Base-by-base conservation (phyloP, 257 asterid species). In the Schizonepeta tenuifolia region DNA sequence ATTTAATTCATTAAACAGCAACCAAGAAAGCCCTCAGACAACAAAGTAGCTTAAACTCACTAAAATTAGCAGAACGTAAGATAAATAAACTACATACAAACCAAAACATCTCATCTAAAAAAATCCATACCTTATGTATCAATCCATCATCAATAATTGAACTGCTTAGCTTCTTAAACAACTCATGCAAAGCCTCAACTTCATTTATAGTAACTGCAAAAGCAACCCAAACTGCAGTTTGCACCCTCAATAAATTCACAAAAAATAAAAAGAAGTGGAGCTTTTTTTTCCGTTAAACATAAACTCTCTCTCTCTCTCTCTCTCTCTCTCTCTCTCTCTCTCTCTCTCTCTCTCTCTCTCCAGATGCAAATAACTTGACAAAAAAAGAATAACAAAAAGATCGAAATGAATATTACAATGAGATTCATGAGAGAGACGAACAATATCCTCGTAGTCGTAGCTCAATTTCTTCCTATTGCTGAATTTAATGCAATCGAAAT, bases 91-190 rank as follows among this genome's bases (percentile, higher is more conserved):
- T 11, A 9, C 10, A 50, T 18, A 10, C 49, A 60, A 15, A n/a
- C 28, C 47, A 33, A 63, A 38, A 1, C n/a, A 41, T 38, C 35
- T 40, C 35, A 17, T 62, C 35, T 38, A 18, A 40, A 18, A 40
- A 63, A 18, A 21, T 13, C 0, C 26, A 24, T 71, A 86, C 97
- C 96, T 93, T 93, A 57, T 89, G 91, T 46, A 93, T 90, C 79
- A 86, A 85, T 15, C 95, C 98, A 26, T 93, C 97, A 57, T 87
- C 95, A 15, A 89, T 84, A 54, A 93, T 88, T 0, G 93, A 89
- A 61, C 98, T 66, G 43, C 98, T 90, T 53, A 90, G 75, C 87
- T 86, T 80, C 84, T 93, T 90, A 79, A 83, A 93, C 84, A 93
- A 75, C 89, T 93, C 96, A 64, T 85, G 71, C 71, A 93, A 76